Base-by-base conservation (phyloP, 2,329 filamentous ascomycete species). In the Fusarium floridanum region DNA sequence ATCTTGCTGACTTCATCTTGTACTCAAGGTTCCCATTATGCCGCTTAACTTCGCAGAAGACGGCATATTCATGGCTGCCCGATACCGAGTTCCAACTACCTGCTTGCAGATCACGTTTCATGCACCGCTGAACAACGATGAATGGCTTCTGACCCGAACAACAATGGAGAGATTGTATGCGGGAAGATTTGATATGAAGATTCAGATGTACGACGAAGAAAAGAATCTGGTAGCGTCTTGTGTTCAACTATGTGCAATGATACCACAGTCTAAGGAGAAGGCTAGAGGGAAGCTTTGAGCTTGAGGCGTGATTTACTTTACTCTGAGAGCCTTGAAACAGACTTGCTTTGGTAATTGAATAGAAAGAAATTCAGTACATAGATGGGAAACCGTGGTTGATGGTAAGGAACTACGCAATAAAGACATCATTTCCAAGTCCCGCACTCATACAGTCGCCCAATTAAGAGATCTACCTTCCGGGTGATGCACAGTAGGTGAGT, bases 91-190 rank as follows among this genome's bases (percentile, higher is more conserved):
- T 17, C 60, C 60, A 6, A 50, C 29, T 11, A 62, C 41, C 0
- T 22, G 29, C 20, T 36, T 62, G 16, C 41, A 62, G 16, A 62
- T 62, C 43, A 62, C 29, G 41, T 62, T 62, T n/a, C 60, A 62
- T 14, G 32, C 60, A 5, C 41, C 45, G 16, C 5, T 62, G 2
- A 50, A 62, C 10, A n/a, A 36, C 5, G 29, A 62, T 17, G 60
- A 62, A 16, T 62, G 60, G 60, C 60, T 62, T 9, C n/a, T 48
- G 1, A 34, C 29, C 2, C 29, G 41, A 12, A 45, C 41, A 0
- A 48, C 29, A 4, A 62, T 62, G 60, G n/a, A 62, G 4, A 62
- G 39, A 12, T 7, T 62, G 16, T 45, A 62, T 20, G 41, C 6
- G 1, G 60, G 60, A 24, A 37, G 60, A 2, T 62, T 48, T 6